These are phyloP conservation scores for Penicillium italicum DNA, from an alignment of 2,329 filamentous ascomycete species.

Conservation along the genomic window DNA sequence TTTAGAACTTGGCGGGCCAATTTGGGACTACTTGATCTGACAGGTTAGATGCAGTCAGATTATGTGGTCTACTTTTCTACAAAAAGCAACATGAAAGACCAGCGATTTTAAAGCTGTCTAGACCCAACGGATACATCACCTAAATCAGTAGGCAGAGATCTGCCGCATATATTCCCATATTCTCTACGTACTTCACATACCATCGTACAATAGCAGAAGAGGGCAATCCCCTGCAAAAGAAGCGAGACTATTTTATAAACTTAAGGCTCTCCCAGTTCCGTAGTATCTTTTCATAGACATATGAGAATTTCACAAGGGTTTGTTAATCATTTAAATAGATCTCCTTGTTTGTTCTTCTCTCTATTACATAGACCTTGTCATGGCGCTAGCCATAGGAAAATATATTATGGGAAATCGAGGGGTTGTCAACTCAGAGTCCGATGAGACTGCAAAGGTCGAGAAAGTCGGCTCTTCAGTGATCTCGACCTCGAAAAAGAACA, in stretches of 20 bases:
- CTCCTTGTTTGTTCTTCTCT: background rate
- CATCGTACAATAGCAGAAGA: background rate
- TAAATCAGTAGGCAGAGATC: background rate
- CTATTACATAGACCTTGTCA: background rate
- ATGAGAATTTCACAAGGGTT: background rate
- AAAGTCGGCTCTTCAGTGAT: conserved; percentile 13
- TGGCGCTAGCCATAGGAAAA: conserved; percentile 3
- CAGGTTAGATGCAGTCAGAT: background rate
- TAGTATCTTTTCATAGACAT: conserved; percentile 1
- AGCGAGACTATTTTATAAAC: background rate
- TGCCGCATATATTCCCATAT: background rate
- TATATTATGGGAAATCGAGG: conserved; percentile 16
- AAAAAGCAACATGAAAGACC: background rate
- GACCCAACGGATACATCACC: background rate
- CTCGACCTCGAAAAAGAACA: conserved; percentile 25
- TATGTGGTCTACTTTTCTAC: background rate
- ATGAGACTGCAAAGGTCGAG: conserved; percentile 6
- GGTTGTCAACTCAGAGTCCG: conserved; percentile 8
- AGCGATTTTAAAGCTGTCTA: background rate
- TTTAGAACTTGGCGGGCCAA: background rate
- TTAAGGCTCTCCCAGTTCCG: background rate
- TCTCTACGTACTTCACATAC: background rate
- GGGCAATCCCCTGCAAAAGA: conserved; percentile 1
- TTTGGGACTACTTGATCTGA: background rate
- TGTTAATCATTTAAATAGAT: background rate